phyloP scores from a whole-genome alignment of 2,329 filamentous ascomycete species.

The Pyrenochaeta sp. region DNA sequence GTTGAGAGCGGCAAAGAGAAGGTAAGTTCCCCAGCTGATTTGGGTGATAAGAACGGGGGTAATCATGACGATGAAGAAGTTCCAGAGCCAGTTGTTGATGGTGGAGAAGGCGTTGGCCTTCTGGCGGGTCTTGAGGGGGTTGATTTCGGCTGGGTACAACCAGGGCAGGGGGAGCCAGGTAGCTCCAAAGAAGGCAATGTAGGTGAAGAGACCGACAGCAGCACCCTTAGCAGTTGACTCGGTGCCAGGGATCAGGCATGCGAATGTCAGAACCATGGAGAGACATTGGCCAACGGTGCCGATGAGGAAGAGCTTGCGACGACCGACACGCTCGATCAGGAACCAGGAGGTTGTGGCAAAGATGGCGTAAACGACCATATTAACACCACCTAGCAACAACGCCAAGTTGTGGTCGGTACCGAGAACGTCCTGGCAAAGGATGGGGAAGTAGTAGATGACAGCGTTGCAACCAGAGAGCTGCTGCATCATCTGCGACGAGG shows the following conservation, averaged over 20 bases:
- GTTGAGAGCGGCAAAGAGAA: conserved; percentile 63
- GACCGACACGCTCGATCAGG: conserved; percentile 69
- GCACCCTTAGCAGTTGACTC: conserved; percentile 55
- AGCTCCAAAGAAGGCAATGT: conserved; percentile 74
- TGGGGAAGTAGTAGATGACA: conserved; percentile 57
- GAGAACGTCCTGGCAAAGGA: conserved; percentile 61
- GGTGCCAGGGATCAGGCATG: conserved; percentile 50
- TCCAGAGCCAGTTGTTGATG: conserved; percentile 65
- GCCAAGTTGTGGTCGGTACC: conserved; percentile 54
- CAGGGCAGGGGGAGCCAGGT: conserved; percentile 72
- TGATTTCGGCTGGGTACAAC: conserved; percentile 63
- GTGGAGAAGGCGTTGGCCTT: conserved; percentile 65
- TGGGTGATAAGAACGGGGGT: conserved; percentile 50
- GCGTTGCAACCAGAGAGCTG: conserved; percentile 56
- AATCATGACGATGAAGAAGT: conserved; percentile 56
- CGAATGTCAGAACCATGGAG: conserved; percentile 54
- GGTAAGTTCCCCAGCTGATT: conserved; percentile 53
- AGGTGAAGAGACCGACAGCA: conserved; percentile 71
- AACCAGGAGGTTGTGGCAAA: conserved; percentile 69
- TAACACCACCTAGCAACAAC: conserved; percentile 58
- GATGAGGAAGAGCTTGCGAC: conserved; percentile 54
- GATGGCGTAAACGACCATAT: conserved; percentile 64
- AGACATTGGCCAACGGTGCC: conserved; percentile 62
- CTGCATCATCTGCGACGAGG: conserved; percentile 69
- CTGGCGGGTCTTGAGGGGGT: conserved; percentile 63